Conservation (phyloP, 2,329 filamentous ascomycete genomes). For the Aspergillus sergii region DNA sequence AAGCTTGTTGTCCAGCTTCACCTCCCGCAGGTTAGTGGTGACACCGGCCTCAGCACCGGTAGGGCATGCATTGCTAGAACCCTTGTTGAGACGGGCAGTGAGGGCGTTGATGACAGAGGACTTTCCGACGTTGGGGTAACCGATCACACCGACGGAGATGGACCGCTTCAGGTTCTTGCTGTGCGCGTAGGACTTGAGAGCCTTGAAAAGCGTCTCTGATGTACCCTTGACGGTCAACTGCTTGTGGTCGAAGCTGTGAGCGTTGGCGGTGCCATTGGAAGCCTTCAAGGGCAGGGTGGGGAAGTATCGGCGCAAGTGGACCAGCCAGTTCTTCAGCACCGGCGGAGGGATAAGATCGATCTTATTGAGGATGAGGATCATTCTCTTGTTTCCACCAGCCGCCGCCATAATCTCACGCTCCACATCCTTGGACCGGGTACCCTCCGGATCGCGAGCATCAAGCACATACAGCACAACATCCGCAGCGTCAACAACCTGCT, state of each 20-base stretch:
- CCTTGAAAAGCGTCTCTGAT: constrained; percentile 80
- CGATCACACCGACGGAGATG: constrained; percentile 88
- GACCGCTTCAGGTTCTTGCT: constrained; percentile 83
- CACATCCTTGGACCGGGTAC: constrained; percentile 85
- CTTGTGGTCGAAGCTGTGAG: constrained; percentile 89
- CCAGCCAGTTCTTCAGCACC: constrained; percentile 82
- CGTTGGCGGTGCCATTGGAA: constrained; percentile 78
- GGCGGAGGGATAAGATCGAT: constrained; percentile 84
- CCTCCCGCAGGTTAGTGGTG: constrained; percentile 81
- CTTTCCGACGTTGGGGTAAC: constrained; percentile 95
- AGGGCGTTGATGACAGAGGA: constrained; percentile 95
- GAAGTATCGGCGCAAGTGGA: constrained; percentile 83
- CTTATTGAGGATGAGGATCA: constrained; percentile 94
- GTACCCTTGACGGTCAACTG: constrained; percentile 85
- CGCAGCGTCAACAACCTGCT: constrained; percentile 83
- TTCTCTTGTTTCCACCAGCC: constrained; percentile 76
- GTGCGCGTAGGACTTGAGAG: constrained; percentile 85
- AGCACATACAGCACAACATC: constrained; percentile 93
- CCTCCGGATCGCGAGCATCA: constrained; percentile 87
- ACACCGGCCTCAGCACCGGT: constrained; percentile 90
- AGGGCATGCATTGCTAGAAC: constrained; percentile 70
- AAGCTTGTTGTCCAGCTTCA: constrained; percentile 93
- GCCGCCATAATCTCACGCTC: constrained; percentile 92
- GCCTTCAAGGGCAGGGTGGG: constrained; percentile 88
- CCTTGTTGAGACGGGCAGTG: constrained; percentile 70